Conservation (phyloP, 306 rosid species). For the cucumber (Cucumis sativus) region DNA sequence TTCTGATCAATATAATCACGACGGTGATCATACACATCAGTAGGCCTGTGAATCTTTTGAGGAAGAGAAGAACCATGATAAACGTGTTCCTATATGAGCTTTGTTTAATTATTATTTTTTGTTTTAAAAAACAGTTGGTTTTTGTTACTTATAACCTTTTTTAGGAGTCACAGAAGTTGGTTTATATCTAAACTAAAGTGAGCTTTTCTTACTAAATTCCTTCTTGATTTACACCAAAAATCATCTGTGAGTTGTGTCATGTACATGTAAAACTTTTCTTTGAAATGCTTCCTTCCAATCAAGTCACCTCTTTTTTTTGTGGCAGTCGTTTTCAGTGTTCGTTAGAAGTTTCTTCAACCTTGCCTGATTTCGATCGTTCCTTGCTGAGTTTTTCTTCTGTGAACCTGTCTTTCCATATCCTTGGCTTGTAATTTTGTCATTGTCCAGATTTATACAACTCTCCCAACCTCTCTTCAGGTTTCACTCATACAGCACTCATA, state of each 20-base stretch:
- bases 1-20: constrained; percentile 28
- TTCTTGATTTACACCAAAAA: neutral
- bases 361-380: neutral
- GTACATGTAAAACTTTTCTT: constrained; percentile 1
- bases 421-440: neutral
- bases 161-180: constrained; percentile 32
- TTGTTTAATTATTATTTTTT: neutral
- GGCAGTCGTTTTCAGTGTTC: neutral
- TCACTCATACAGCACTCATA: neutral
- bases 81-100: constrained; percentile 9
- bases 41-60: constrained; percentile 6
- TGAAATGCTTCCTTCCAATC: neutral
- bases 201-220: neutral
- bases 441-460: neutral
- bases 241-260: neutral
- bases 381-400: neutral
- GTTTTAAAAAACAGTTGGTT: constrained; percentile 11
- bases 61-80: constrained; percentile 21
- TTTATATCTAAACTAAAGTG: constrained; percentile 5
- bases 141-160: neutral
- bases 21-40: neutral
- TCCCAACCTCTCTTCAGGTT: neutral
- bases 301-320: neutral
- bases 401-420: neutral
- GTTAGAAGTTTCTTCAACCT: neutral